Percentiles rank a stretch among this genome's conserved stretches.
Evolutionary conservation across 805 yeast species (phyloP).

Genomic region (Schwanniomyces sp.): DNA sequence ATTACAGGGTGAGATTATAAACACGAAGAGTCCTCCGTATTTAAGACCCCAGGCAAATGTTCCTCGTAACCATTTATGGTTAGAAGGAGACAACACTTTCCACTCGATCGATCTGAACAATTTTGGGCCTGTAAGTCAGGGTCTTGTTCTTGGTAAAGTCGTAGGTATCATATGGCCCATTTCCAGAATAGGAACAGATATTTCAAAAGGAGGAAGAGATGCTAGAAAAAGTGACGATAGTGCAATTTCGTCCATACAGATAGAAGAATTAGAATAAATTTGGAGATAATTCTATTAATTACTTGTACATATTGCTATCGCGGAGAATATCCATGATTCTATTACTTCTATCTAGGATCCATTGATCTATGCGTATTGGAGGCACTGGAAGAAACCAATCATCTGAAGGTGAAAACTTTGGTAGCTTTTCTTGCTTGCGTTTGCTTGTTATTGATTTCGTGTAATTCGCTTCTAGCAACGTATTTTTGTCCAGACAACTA

Average conservation of each 20-base stretch:
- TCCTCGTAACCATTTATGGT: conserved; percentile 87
- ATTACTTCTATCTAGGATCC: conserved; percentile 7
- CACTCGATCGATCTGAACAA: conserved; percentile 83
- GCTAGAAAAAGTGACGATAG: conserved; percentile 11
- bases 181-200: conserved; percentile 27
- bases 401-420: not conserved
- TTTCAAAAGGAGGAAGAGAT: conserved; percentile 23
- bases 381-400: not conserved
- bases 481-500: conserved; percentile 20
- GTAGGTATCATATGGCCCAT: conserved; percentile 68
- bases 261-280: not conserved
- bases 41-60: conserved; percentile 60
- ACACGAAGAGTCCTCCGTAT: conserved; percentile 59
- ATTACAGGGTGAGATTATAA: conserved; percentile 65
- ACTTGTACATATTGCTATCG: not conserved
- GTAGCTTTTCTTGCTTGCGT: conserved; percentile 16
- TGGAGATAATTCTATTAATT: not conserved
- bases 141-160: conserved; percentile 78
- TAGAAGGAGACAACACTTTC: conserved; percentile 83
- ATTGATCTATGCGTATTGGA: conserved; percentile 8
- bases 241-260: not conserved
- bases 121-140: conserved; percentile 86
- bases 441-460: conserved; percentile 14
- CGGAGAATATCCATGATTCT: not conserved
- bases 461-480: conserved; percentile 16